phyloP scores from a whole-genome alignment of 106 monocot genomes.

The Dendrobium catenatum region DNA sequence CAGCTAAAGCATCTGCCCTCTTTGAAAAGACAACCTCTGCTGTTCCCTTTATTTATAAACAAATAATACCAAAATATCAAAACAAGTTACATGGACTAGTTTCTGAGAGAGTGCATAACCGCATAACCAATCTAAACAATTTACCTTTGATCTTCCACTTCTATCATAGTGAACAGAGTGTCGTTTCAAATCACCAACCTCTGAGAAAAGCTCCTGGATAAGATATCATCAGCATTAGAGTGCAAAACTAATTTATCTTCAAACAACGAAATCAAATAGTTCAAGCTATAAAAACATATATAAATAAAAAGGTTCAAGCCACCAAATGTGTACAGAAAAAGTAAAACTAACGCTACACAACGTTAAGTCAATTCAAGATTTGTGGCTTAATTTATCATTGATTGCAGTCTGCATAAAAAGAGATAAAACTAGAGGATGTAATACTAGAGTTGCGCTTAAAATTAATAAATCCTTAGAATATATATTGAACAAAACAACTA shows the following conservation, averaged over 20 bases:
- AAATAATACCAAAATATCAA: neutral
- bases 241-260: neutral
- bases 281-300: neutral
- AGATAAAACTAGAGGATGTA: neutral
- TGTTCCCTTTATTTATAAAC: constrained; percentile 55
- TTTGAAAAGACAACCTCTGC: constrained; percentile 96
- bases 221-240: neutral
- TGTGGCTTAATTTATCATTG: neutral
- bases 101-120: neutral
- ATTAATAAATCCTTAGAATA: no score
- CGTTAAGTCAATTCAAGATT: neutral
- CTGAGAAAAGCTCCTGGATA: constrained; percentile 83
- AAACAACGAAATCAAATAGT: neutral
- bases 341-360: neutral
- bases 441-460: neutral
- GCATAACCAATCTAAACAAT: neutral
- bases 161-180: constrained; percentile 77
- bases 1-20: constrained; percentile 68
- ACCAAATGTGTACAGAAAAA: neutral
- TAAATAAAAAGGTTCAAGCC: neutral
- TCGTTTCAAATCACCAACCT: constrained; percentile 87
- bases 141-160: constrained; percentile 93
- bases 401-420: neutral
- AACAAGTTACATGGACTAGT: neutral
- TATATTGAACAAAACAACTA: neutral